Evolutionary conservation across 352 stramenopile genomes (phyloP).

Genomic region (Thalassiosira ordinaria): DNA sequence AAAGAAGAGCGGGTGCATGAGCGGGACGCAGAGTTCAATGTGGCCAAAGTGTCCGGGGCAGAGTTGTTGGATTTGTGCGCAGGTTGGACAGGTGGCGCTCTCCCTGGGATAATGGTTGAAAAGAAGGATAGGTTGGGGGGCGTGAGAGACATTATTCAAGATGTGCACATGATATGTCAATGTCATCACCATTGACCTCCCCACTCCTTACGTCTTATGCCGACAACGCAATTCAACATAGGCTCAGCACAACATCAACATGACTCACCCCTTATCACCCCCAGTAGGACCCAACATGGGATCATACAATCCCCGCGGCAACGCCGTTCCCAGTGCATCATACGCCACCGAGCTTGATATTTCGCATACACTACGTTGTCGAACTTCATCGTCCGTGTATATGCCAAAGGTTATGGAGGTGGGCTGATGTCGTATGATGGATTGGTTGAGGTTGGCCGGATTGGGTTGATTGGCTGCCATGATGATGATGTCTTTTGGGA

Average conservation of each 20-base stretch:
- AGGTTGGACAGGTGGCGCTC: slow-evolving; percentile 94
- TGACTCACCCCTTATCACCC: not conserved
- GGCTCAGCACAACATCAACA: no score
- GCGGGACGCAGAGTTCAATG: slow-evolving; percentile 97
- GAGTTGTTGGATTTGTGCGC: slow-evolving; percentile 92
- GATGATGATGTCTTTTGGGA: not conserved
- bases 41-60: slow-evolving; percentile 98
- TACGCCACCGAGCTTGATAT: slow-evolving; percentile 95
- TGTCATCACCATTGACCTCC: no score
- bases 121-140: not conserved
- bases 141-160: no score
- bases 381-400: slow-evolving; percentile 97
- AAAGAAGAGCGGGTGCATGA: slow-evolving; percentile 99
- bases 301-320: slow-evolving; percentile 97
- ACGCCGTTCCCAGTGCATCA: slow-evolving; percentile 93
- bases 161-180: no score
- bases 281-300: slow-evolving; percentile 91
- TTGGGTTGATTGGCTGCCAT: not conserved
- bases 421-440: slow-evolving; percentile 47
- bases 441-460: slow-evolving; percentile 50
- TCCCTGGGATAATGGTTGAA: slow-evolving; percentile 48
- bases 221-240: no score
- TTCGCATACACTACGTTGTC: slow-evolving; percentile 95
- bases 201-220: no score
- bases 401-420: slow-evolving; percentile 91